A percentile compares a stretch with the other conserved stretches of the same genome.
phyloP scores from a whole-genome alignment of 2,329 filamentous ascomycete genomes.

The Conoideocrella luteorostrata region DNA sequence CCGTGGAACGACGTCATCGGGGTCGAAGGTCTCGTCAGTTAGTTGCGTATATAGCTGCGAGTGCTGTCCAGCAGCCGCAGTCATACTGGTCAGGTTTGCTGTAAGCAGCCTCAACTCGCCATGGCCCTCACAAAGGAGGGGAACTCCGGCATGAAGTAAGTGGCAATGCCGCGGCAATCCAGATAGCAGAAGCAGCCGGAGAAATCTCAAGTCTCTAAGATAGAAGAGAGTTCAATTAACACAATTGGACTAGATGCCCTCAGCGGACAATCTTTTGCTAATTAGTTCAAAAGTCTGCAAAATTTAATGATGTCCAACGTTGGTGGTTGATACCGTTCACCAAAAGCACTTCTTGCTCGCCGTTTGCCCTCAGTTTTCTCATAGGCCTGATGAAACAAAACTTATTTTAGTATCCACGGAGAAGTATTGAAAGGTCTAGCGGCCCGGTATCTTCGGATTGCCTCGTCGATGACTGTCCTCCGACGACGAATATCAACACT shows the following conservation, averaged over 20 bases:
- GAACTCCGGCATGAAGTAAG: slow-evolving; percentile 11
- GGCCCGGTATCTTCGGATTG: no score
- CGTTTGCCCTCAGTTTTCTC: no score
- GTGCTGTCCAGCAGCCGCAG: slow-evolving; percentile 30
- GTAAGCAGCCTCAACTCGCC: slow-evolving; percentile 25
- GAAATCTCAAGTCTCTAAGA: background rate
- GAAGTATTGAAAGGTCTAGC: no score
- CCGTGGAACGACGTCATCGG: slow-evolving; percentile 35
- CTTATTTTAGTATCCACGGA: no score
- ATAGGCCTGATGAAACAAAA: no score
- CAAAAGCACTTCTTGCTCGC: no score
- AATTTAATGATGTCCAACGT: no score
- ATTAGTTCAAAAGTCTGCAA: background rate
- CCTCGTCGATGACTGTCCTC: no score
- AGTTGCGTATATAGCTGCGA: slow-evolving; percentile 22
- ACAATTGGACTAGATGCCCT: background rate
- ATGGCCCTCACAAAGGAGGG: slow-evolving; percentile 20
- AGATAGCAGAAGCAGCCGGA: background rate
- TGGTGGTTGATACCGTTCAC: background rate
- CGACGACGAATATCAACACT: no score
- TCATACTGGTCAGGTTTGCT: slow-evolving; percentile 30
- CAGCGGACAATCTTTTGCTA: background rate
- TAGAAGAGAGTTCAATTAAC: background rate
- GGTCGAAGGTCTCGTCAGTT: slow-evolving; percentile 33
- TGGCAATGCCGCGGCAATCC: background rate